Conservation (phyloP, 2,329 filamentous ascomycete genomes). For the Aureobasidium namibiae region DNA sequence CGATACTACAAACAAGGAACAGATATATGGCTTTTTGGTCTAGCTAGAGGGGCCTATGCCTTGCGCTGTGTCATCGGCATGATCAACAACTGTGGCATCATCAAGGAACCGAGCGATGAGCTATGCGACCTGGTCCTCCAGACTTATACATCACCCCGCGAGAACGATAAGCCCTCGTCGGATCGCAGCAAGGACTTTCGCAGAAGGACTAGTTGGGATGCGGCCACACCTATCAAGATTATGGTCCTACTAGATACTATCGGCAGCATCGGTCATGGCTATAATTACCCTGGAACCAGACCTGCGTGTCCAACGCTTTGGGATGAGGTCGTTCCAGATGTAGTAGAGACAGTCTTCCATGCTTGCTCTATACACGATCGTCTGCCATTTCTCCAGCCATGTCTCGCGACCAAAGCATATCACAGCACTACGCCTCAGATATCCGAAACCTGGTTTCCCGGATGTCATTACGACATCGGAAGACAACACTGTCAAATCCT, state of each 20-base stretch:
- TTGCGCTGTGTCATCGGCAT: constrained; percentile 33
- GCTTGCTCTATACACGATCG: constrained; percentile 28
- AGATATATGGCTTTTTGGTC: constrained; percentile 35
- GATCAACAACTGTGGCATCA: constrained; percentile 27
- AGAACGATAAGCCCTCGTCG: constrained; percentile 24
- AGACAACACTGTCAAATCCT: constrained; percentile 28
- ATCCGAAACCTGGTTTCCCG: constrained; percentile 28
- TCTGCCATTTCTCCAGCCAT: constrained; percentile 27
- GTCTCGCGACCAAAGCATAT: constrained; percentile 17
- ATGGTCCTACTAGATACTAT: constrained; percentile 29
- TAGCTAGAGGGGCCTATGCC: constrained; percentile 33
- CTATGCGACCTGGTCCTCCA: constrained; percentile 27
- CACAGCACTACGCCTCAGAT: constrained; percentile 14
- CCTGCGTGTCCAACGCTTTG: constrained; percentile 28
- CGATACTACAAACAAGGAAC: constrained; percentile 20
- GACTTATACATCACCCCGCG: constrained; percentile 24
- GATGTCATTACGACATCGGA: constrained; percentile 30
- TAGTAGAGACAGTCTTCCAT: constrained; percentile 26
- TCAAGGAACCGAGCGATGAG: neutral
- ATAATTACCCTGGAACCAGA: constrained; percentile 19
- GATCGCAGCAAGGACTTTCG: constrained; percentile 19
- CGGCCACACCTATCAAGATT: constrained; percentile 23
- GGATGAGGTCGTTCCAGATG: constrained; percentile 24
- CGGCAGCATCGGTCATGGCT: constrained; percentile 20
- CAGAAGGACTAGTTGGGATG: constrained; percentile 22